These are phyloP conservation scores for Pleurotus djamor DNA, from an alignment of 768 basidiomycete species.

Conservation along the genomic window DNA sequence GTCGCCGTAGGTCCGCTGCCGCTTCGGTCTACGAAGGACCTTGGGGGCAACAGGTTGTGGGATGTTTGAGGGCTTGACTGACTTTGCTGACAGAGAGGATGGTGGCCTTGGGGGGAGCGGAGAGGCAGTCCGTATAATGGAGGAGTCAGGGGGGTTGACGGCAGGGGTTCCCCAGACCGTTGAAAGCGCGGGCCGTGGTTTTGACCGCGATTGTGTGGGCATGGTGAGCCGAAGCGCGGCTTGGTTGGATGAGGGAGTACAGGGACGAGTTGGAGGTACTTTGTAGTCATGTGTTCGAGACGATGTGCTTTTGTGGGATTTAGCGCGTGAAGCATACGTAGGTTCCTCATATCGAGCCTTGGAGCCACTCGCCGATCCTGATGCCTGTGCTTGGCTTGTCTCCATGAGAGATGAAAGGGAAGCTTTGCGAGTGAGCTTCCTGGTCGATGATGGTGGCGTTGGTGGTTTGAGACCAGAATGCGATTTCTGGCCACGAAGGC, in stretches of 20 bases:
- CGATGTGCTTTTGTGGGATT: constrained; percentile 59
- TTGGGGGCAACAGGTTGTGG: constrained; percentile 53
- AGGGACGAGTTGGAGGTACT: constrained; percentile 75
- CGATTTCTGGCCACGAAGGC: constrained; percentile 82
- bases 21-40: constrained; percentile 75
- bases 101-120: constrained; percentile 58
- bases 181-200: constrained; percentile 74
- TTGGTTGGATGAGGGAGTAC: constrained; percentile 77
- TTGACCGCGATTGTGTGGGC: constrained; percentile 79
- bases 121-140: constrained; percentile 48
- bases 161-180: constrained; percentile 61
- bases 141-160: constrained; percentile 29
- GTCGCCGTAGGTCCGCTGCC: constrained; percentile 74
- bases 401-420: constrained; percentile 78
- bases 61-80: constrained; percentile 30
- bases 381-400: constrained; percentile 50
- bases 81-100: constrained; percentile 48
- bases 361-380: constrained; percentile 47
- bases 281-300: constrained; percentile 65
- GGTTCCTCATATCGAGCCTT: constrained; percentile 72
- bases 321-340: constrained; percentile 81
- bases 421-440: constrained; percentile 71
- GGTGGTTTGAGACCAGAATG: constrained; percentile 79
- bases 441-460: constrained; percentile 61
- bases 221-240: constrained; percentile 81